Evolutionary conservation across 768 basidiomycete species (phyloP).

Genomic region (Phanerodontia chrysosporium): DNA sequence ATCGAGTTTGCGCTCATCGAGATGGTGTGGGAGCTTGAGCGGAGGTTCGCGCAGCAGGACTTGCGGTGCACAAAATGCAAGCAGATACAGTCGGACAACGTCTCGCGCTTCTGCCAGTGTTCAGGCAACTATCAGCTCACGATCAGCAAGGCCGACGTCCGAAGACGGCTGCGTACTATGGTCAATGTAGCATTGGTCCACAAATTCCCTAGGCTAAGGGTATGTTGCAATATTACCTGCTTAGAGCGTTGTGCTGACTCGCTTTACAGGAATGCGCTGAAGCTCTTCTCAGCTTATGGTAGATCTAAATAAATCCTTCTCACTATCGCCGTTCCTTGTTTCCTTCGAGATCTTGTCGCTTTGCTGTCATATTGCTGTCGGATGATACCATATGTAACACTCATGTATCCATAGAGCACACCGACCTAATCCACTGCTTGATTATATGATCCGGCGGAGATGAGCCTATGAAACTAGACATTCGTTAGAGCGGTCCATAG

Average conservation of each 20-base stretch:
- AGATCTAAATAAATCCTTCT: neutral
- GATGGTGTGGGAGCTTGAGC: slow-evolving; percentile 64
- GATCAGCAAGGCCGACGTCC: slow-evolving; percentile 66
- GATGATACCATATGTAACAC: neutral
- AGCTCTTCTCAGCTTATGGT: neutral
- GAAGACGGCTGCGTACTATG: slow-evolving; percentile 72
- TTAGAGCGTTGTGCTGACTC: neutral
- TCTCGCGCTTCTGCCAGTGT: slow-evolving; percentile 81
- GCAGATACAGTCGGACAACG: slow-evolving; percentile 86
- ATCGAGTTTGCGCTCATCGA: slow-evolving; percentile 88
- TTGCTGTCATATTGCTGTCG: slow-evolving; percentile 1
- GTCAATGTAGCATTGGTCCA: slow-evolving; percentile 80
- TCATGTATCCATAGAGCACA: neutral
- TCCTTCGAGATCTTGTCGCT: too few species aligned
- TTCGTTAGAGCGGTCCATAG: neutral
- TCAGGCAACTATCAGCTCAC: slow-evolving; percentile 81
- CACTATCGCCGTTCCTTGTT: too few species aligned
- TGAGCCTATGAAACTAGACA: neutral
- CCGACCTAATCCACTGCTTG: neutral
- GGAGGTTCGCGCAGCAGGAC: slow-evolving; percentile 84
- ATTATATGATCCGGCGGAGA: neutral
- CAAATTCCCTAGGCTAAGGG: slow-evolving; percentile 63
- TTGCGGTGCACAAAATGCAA: slow-evolving; percentile 85
- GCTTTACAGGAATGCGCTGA: slow-evolving; percentile 1
- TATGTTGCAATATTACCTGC: slow-evolving; percentile 25